Evolutionary conservation across 768 basidiomycete species (phyloP), one percentile per base, ranked within the genome.

Genomic region (Obba rivulosa): DNA sequence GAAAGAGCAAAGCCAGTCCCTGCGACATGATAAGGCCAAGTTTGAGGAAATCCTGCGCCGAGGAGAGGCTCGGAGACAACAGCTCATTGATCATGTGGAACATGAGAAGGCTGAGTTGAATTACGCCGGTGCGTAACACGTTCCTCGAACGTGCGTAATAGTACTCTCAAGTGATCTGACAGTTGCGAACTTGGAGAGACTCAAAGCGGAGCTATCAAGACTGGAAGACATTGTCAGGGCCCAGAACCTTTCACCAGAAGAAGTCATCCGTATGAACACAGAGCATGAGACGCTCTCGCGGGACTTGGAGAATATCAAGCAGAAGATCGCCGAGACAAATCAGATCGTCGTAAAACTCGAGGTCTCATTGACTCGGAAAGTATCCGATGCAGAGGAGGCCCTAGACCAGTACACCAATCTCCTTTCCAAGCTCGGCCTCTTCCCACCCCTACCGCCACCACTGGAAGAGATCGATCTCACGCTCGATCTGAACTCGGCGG

Each of bases 231-330:
- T 84, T 2, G 89, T 98, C 23, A 84, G 83, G 58, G 79, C 72
- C 25, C 96, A 99, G 65, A 94, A 96, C 60, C 76, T 99, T 38
- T 80, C 88, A 1, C 87, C 88, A 0, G 91, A 94, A 64, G 94
- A 99, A 66, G 92, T 96, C 36, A 68, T 79, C 46, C 83, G 83
- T 34, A 94, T 99, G 90, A 93, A 86, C 58, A 81, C 81, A 4
- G 93, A 97, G 55, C 86, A 92, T 49, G 89, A 93, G 57, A 80
- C 74, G 22, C 74, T 95, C 31, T 71, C 79, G 3, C 78, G 81
- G 43, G 86, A 78, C 56, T 67, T 92, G 46, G 83, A 86, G 53
- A 87, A 89, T 51, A 78, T 93, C 46, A 85, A 80, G 54, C 72
- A 79, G 51, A 92, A 86, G 60, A 79, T 90, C 8, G 66, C 80